Conservation (phyloP, 1,284 basidiomycete species). For the Pterula multifida region DNA sequence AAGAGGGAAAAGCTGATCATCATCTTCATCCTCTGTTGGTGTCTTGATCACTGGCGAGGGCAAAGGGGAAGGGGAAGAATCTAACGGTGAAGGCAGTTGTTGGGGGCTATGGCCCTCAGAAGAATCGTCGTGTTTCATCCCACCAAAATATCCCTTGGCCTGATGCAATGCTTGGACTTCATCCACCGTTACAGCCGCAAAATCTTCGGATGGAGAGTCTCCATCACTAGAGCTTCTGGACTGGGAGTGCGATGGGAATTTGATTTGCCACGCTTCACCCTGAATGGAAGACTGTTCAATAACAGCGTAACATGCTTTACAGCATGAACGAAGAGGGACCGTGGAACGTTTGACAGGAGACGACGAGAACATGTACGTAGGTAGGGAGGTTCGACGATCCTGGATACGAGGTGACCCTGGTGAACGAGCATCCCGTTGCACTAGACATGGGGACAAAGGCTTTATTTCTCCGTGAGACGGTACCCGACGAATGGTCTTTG, state of each 20-base stretch:
- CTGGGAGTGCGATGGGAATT: not conserved
- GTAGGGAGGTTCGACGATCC: not conserved
- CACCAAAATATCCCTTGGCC: not conserved
- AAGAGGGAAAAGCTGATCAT: not conserved
- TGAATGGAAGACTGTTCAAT: not conserved
- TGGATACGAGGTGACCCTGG: not conserved
- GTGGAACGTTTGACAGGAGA: not conserved
- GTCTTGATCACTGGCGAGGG: slow-evolving; percentile 1
- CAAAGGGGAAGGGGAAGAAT: not conserved
- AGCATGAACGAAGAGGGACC: not conserved
- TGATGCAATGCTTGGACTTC: not conserved
- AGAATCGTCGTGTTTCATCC: not conserved
- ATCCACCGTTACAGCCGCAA: not conserved
- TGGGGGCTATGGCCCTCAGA: not conserved
- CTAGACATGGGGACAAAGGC: not conserved
- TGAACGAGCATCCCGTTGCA: not conserved
- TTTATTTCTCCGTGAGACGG: not conserved
- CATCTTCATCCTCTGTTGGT: not conserved
- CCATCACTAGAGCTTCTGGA: not conserved
- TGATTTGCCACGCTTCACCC: not conserved
- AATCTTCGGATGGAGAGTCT: not conserved
- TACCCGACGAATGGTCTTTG: not conserved
- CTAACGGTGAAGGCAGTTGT: not conserved
- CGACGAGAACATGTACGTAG: not conserved
- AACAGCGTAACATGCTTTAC: not conserved